phyloP scores from a whole-genome alignment of 2,329 filamentous ascomycete genomes.

The Raffaelea ambrosiae region DNA sequence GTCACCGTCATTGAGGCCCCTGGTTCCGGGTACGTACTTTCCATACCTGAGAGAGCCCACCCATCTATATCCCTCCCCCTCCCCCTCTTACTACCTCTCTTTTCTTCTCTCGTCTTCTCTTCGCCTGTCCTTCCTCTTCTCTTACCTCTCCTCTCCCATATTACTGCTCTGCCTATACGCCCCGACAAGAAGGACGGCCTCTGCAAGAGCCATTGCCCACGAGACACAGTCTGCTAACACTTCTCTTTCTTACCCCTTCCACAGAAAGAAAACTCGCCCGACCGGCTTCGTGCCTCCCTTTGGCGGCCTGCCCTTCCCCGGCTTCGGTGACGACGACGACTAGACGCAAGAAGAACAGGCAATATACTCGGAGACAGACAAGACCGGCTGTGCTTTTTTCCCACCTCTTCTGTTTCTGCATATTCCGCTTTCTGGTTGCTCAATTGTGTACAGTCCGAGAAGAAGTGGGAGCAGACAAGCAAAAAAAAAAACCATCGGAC shows the following conservation, averaged over 20 bases:
- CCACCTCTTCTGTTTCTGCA: not conserved
- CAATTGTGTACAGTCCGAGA: no score
- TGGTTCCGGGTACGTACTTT: not conserved
- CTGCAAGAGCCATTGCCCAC: no score
- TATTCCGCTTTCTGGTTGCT: not conserved
- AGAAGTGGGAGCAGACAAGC: no score
- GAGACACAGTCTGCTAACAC: not conserved
- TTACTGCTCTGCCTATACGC: no score
- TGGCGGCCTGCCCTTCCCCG: not conserved
- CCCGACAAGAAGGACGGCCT: no score
- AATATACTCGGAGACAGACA: not conserved
- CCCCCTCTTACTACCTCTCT: no score
- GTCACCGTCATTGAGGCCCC: slow-evolving; percentile 1
- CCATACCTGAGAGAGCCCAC: no score
- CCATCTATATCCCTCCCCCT: no score
- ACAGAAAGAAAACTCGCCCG: not conserved
- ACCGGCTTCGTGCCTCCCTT: not conserved
- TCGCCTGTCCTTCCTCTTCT: no score
- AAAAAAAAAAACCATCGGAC: no score
- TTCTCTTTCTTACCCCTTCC: not conserved
- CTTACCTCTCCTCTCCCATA: no score
- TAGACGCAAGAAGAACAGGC: not conserved
- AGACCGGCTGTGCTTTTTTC: not conserved
- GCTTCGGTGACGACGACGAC: slow-evolving; percentile 7
- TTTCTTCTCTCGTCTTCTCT: no score